Percentiles rank a stretch among this genome's conserved stretches.
phyloP scores from a whole-genome alignment of 2,329 filamentous ascomycete species.

The Huntiella savannae region DNA sequence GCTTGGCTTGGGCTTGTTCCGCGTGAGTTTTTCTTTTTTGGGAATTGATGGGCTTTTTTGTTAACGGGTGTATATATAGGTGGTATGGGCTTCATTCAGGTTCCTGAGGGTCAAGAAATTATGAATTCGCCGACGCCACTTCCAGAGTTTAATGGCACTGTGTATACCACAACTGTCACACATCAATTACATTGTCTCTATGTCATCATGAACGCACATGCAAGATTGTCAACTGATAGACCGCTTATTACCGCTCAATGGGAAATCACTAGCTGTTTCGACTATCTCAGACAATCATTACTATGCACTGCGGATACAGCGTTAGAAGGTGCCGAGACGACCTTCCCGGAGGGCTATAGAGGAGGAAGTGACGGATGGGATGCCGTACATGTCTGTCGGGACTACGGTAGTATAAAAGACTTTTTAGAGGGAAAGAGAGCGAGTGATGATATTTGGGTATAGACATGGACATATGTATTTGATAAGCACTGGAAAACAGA shows the following conservation, averaged over 20 bases:
- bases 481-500: neutral
- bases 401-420: constrained; percentile 19
- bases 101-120: constrained; percentile 17
- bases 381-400: constrained; percentile 24
- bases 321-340: constrained; percentile 24
- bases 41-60: too few relatives aligned
- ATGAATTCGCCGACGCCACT: constrained; percentile 22
- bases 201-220: constrained; percentile 20
- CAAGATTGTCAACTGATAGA: constrained; percentile 11
- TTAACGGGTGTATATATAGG: neutral
- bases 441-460: constrained; percentile 22
- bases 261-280: constrained; percentile 31
- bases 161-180: constrained; percentile 25
- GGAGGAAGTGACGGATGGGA: constrained; percentile 25
- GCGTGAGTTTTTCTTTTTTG: constrained; percentile 13
- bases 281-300: constrained; percentile 28
- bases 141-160: constrained; percentile 18
- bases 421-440: constrained; percentile 20
- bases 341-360: constrained; percentile 19
- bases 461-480: neutral
- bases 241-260: constrained; percentile 9
- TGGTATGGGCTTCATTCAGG: constrained; percentile 22
- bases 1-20: constrained; percentile 24
- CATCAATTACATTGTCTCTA: constrained; percentile 25
- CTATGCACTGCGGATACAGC: constrained; percentile 28